These are phyloP conservation scores for Fusarium azukiicola DNA, from an alignment of 2,329 filamentous ascomycete genomes.

Conservation along the genomic window DNA sequence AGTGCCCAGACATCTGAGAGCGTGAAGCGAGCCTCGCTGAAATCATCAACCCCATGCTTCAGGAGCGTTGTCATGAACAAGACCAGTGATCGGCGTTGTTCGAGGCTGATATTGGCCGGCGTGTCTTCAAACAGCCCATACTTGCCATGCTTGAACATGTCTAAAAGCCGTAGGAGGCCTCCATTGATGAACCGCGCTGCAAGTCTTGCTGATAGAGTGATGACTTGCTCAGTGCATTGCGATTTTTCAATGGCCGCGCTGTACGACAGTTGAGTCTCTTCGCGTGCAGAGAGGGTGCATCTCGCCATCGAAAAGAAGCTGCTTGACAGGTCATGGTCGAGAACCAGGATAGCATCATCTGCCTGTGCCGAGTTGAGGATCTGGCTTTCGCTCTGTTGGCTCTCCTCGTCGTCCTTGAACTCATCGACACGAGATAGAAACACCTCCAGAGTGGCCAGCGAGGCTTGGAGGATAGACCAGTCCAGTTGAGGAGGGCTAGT, in stretches of 20 bases:
- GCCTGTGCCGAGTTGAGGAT: constrained; percentile 64
- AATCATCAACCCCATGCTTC: constrained; percentile 69
- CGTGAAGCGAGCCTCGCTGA: constrained; percentile 68
- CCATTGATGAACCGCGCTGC: constrained; percentile 69
- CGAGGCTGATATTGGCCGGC: constrained; percentile 63
- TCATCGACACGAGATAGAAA: constrained; percentile 71
- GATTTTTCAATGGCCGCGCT: constrained; percentile 47
- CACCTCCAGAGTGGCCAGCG: constrained; percentile 70
- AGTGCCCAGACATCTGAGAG: constrained; percentile 75
- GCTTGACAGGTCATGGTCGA: constrained; percentile 72
- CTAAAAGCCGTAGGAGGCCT: constrained; percentile 66
- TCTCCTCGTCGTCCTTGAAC: constrained; percentile 63
- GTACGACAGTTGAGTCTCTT: constrained; percentile 36
- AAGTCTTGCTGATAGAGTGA: constrained; percentile 70
- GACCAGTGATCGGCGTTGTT: constrained; percentile 69
- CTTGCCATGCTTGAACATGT: constrained; percentile 70
- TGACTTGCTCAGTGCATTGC: constrained; percentile 67
- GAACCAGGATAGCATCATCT: constrained; percentile 70
- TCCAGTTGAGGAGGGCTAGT: constrained; percentile 67
- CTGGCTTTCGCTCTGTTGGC: constrained; percentile 63
- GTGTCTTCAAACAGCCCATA: constrained; percentile 72
- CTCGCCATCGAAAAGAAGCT: constrained; percentile 72
- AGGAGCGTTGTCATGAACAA: constrained; percentile 76
- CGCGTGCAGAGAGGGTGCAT: constrained; percentile 57
- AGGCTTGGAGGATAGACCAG: constrained; percentile 70